phyloP scores from a whole-genome alignment of 345 rosid genomes.

The Excoecaria cochinchinensis region DNA sequence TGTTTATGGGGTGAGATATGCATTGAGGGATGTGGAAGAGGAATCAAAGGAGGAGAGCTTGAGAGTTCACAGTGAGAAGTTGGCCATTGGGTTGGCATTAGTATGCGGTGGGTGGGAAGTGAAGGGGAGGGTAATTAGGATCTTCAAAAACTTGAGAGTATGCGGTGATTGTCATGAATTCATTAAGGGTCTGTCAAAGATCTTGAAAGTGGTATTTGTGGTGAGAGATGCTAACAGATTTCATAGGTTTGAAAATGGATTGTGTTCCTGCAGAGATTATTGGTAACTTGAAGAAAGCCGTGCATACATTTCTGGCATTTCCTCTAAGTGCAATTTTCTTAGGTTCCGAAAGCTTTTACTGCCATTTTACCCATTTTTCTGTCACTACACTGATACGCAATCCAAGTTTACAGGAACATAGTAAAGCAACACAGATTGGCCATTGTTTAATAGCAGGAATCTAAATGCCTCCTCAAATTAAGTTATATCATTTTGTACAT shows the following conservation, averaged over 20 bases:
- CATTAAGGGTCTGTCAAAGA: conserved; percentile 66
- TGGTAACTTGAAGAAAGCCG: conserved; percentile 37
- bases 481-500: too few species aligned
- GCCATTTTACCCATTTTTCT: too few species aligned
- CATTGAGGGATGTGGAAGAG: conserved; percentile 69
- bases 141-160: conserved; percentile 82
- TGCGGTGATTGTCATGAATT: conserved; percentile 85
- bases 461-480: too few species aligned
- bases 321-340: too few species aligned
- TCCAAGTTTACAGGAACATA: too few species aligned
- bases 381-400: too few species aligned
- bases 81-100: conserved; percentile 80
- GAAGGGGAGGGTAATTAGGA: conserved; percentile 44
- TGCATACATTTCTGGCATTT: too few species aligned
- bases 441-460: too few species aligned
- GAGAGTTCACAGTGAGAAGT: conserved; percentile 80
- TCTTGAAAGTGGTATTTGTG: conserved; percentile 43
- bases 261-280: conserved; percentile 64
- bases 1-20: conserved; percentile 45
- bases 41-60: conserved; percentile 74
- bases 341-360: too few species aligned
- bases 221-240: conserved; percentile 86
- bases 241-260: conserved; percentile 69
- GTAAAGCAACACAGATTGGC: too few species aligned
- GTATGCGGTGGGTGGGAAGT: conserved; percentile 39